These are phyloP conservation scores for Epithemia pelagica DNA, from an alignment of 108 stramenopile genomes.

Conservation along the genomic window DNA sequence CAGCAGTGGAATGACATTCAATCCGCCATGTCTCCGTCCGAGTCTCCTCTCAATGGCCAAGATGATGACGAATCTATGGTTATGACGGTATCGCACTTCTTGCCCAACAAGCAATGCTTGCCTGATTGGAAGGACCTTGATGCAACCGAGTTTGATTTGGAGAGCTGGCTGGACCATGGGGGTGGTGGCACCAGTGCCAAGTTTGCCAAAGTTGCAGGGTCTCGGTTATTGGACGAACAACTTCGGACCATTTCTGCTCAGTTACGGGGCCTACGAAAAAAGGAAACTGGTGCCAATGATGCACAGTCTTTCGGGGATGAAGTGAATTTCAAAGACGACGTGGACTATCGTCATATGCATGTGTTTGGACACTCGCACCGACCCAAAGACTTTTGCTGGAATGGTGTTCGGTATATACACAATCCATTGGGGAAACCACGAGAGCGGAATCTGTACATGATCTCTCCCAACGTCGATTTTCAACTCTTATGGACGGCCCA, in stretches of 20 bases:
- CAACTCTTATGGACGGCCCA: conserved; percentile 34
- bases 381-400: conserved; percentile 52
- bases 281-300: not conserved
- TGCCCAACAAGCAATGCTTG: conserved; percentile 44
- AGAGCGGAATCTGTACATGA: conserved; percentile 49
- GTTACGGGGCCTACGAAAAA: no score
- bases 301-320: not conserved
- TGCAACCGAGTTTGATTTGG: conserved; percentile 14
- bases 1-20: no score
- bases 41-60: not conserved
- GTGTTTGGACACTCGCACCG: conserved; percentile 65
- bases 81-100: conserved; percentile 55
- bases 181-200: conserved; percentile 45
- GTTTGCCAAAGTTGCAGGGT: conserved; percentile 63
- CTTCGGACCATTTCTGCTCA: conserved; percentile 26
- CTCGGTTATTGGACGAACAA: conserved; percentile 34
- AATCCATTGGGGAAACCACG: conserved; percentile 56
- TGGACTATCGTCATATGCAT: conserved; percentile 24
- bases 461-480: conserved; percentile 33
- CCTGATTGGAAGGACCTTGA: conserved; percentile 54
- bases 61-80: conserved; percentile 4
- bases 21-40: not conserved
- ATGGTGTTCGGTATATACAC: conserved; percentile 53
- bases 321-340: not conserved
- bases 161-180: conserved; percentile 55